Percentiles rank a stretch among this genome's conserved stretches.
phyloP scores from a whole-genome alignment of 148 eudicot species.

The Rhododendron williamsianum region DNA sequence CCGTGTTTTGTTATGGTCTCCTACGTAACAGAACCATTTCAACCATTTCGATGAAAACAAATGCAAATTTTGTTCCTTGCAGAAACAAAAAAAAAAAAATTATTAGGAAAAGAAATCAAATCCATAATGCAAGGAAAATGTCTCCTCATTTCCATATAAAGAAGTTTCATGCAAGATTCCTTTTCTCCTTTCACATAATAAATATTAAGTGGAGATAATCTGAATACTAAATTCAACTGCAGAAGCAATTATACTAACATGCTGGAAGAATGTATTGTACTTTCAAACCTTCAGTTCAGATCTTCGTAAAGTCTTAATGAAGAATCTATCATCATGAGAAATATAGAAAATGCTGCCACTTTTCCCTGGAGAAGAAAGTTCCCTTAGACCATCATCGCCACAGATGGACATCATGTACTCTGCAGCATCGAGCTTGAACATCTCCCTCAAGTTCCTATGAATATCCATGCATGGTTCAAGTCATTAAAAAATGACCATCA shows the following conservation, averaged over 20 bases:
- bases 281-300: conserved; percentile 70
- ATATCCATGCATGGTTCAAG: background rate
- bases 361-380: conserved; percentile 83
- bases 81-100: background rate
- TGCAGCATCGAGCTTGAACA: conserved; percentile 95
- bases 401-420: conserved; percentile 99
- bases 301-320: conserved; percentile 79
- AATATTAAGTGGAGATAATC: background rate
- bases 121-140: background rate
- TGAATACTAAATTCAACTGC: background rate
- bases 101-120: background rate
- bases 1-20: background rate
- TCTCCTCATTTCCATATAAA: background rate
- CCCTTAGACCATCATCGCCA: conserved; percentile 90
- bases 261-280: background rate
- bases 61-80: background rate
- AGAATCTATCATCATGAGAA: conserved; percentile 88
- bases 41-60: background rate
- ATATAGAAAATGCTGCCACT: conserved; percentile 92
- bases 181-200: background rate
- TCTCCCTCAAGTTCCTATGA: conserved; percentile 75
- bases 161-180: background rate
- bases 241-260: background rate
- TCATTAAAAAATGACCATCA: background rate
- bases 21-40: background rate